Evolutionary conservation across 139 green algal species (phyloP).

Genomic region (Haematococcus lacustris): DNA sequence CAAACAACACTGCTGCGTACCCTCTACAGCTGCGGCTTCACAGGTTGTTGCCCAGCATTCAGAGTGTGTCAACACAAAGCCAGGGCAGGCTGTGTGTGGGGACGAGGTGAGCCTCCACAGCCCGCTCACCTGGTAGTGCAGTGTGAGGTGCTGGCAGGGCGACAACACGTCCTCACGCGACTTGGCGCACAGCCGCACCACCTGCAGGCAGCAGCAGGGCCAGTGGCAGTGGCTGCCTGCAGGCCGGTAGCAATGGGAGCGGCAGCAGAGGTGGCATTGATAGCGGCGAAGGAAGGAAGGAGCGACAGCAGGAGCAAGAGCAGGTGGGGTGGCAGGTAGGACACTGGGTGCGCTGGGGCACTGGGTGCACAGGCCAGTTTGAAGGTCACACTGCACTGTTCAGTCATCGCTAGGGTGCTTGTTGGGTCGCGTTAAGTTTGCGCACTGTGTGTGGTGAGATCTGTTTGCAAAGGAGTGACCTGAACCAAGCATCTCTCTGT

Average conservation of each 20-base stretch:
- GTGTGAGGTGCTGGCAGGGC: slow-evolving; percentile 87
- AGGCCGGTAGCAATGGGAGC: no score
- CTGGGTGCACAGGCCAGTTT: not conserved
- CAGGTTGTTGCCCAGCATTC: no score
- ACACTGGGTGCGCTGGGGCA: not conserved
- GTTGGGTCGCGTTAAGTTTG: not conserved
- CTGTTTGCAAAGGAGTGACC: not conserved
- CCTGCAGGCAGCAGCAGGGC: slow-evolving; percentile 11
- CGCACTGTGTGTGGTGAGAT: not conserved
- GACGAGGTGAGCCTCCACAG: no score
- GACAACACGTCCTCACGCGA: slow-evolving; percentile 73
- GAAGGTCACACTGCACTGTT: not conserved
- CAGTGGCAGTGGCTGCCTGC: no score
- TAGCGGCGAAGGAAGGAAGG: not conserved
- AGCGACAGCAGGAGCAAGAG: not conserved
- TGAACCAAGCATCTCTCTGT: not conserved
- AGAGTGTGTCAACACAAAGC: no score
- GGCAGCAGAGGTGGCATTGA: not conserved
- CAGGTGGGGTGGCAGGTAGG: not conserved
- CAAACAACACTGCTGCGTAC: no score
- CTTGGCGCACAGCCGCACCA: slow-evolving; percentile 89
- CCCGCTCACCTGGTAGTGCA: slow-evolving; percentile 91
- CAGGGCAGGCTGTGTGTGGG: no score
- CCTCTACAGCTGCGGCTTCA: no score
- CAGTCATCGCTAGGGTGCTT: not conserved